Evolutionary conservation across 2,329 filamentous ascomycete species (phyloP), one percentile per base, ranked within the genome.

Genomic region (Penicillium hesseltinei): DNA sequence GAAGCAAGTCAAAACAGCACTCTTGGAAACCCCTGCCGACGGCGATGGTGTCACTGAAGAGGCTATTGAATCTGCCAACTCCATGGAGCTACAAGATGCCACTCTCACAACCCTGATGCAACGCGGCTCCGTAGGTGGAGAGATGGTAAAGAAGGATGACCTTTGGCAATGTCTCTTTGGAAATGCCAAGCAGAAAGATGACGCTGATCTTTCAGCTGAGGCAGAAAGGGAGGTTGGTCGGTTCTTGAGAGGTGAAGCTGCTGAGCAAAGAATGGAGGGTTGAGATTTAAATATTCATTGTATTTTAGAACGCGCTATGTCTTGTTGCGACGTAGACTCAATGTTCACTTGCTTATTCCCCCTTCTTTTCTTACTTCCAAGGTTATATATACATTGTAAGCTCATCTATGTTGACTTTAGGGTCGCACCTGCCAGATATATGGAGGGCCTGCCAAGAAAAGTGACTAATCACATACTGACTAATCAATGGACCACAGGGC

Each of bases 131-230:
- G 82, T 84, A 2, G 88, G 88, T 0, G 93, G 93, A 0, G 94
- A 97, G 74, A 79, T 90, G 56, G 90, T 97, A 3, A 82, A 85
- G 44, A 84, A 88, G 61, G 83, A 86, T 13, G 93, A 97, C 71
- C 70, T 97, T 43, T 97, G 92, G 93, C 84, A 86, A 61, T 97
- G 93, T 73, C 77, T 97, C 1, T 97, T 97, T 79, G 89, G 90
- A 0, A 80, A 81, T 17, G 69, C 70, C 36, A 74, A 72, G 58
- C 57, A 56, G 68, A 70, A 64, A 50, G 56, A 62, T 57, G 62
- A 43, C 39, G 55, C 44, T 38, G 56, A 54, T 25, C 49, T 56
- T 15, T 59, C 60, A 11, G 51, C 51, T 21, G 62, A 69, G 51
- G 61, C 78, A 49, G 72, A 77, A 45, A 67, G 69, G 54, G 81